These are phyloP conservation scores for Kregervanrija fluxuum DNA, from an alignment of 805 yeast genomes.

Conservation along the genomic window DNA sequence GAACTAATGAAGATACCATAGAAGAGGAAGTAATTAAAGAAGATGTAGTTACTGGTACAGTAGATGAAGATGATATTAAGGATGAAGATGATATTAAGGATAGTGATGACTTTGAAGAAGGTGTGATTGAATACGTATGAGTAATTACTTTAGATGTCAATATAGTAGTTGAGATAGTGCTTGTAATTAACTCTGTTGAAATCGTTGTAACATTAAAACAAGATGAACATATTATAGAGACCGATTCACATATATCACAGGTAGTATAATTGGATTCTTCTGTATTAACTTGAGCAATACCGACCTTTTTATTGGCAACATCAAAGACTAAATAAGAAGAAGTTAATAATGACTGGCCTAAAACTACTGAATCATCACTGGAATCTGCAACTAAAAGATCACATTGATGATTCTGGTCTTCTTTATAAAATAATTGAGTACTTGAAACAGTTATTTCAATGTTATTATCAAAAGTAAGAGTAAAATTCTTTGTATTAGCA, in stretches of 20 bases:
- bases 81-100: constrained; percentile 1
- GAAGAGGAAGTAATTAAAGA: neutral
- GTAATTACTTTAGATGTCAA: neutral
- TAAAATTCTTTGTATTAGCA: constrained; percentile 2
- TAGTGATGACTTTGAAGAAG: constrained; percentile 1
- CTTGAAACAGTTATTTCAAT: constrained; percentile 15
- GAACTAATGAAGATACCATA: constrained; percentile 1
- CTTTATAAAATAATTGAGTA: constrained; percentile 13
- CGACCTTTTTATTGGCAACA: constrained; percentile 47
- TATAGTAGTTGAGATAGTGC: constrained; percentile 2
- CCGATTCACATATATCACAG: constrained; percentile 10
- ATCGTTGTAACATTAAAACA: constrained; percentile 10
- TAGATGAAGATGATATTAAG: neutral
- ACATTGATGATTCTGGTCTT: constrained; percentile 15
- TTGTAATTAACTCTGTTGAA: constrained; percentile 8
- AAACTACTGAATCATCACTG: constrained; percentile 25
- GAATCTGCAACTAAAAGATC: constrained; percentile 11
- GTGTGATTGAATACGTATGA: constrained; percentile 1
- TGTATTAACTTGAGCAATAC: constrained; percentile 43
- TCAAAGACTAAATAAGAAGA: constrained; percentile 61
- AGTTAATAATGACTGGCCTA: constrained; percentile 64
- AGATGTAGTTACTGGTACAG: neutral
- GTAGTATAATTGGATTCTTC: constrained; percentile 11
- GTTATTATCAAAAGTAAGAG: constrained; percentile 14
- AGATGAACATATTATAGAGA: constrained; percentile 12